Evolutionary conservation across 371 early-diverging fungal species (phyloP).

Genomic region (Blakeslea trispora): DNA sequence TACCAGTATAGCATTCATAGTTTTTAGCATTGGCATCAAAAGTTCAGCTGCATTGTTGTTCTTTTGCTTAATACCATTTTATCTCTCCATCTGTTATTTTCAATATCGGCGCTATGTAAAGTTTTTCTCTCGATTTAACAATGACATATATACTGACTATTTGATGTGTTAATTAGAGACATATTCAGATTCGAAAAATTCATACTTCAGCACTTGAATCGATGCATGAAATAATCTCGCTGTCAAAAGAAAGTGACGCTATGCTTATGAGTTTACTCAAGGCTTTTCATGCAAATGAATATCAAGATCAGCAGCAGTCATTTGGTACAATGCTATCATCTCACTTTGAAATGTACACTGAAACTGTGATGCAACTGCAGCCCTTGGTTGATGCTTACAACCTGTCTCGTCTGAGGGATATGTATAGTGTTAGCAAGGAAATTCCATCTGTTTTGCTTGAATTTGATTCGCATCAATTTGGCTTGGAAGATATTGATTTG

Average conservation of each 20-base stretch:
- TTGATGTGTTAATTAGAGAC: slow-evolving; percentile 23
- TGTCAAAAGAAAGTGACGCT: slow-evolving; percentile 35
- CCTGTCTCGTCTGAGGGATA: slow-evolving; percentile 36
- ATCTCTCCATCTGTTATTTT: slow-evolving; percentile 14
- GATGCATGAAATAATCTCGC: slow-evolving; percentile 30
- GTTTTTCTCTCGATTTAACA: neutral
- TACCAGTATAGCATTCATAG: neutral
- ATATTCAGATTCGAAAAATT: slow-evolving; percentile 33
- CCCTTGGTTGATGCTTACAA: slow-evolving; percentile 34
- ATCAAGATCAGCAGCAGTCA: slow-evolving; percentile 16
- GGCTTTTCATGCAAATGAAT: neutral
- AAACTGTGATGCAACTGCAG: slow-evolving; percentile 20
- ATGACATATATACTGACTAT: neutral
- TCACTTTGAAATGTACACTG: slow-evolving; percentile 22
- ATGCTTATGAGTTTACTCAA: slow-evolving; percentile 17
- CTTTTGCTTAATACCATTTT: neutral
- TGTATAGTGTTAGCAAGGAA: slow-evolving; percentile 39
- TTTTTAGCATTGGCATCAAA: neutral
- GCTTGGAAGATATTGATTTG: slow-evolving; percentile 22
- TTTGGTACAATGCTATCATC: slow-evolving; percentile 13
- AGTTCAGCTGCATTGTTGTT: neutral
- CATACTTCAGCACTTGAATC: slow-evolving; percentile 33
- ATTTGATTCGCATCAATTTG: slow-evolving; percentile 7
- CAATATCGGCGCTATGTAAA: slow-evolving; percentile 24
- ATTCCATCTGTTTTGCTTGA: slow-evolving; percentile 8